Base-by-base conservation (phyloP, 1,139 yeast species). In the Pichia sp. region DNA sequence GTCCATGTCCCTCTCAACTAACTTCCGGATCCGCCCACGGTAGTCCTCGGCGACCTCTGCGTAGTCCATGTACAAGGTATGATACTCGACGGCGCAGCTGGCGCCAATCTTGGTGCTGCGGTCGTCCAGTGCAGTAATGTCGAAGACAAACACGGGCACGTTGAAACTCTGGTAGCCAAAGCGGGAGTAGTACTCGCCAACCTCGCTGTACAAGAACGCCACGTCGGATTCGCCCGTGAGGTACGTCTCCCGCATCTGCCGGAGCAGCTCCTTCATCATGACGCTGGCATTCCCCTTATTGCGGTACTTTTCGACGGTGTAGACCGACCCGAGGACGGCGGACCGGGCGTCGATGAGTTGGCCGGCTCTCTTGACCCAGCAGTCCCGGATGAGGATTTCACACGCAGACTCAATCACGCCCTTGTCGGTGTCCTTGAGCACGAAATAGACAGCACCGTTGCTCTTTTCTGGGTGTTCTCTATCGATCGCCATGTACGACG, bases 141-240 rank as follows among this genome's bases (percentile, higher is more conserved):
- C 34, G 32, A 57, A 23, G 26, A 47, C 42, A 31, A 52, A 51
- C n/a, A 60, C 44, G 5, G 65, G 63, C 15, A 59, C 59, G 47
- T 56, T 58, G 30, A 53, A 45, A 44, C 61, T 56, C 19, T 54
- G 49, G 52, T 56, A 67, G 2, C 69, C 69, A 46, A 66, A 67
- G 49, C 59, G 72, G 2, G 74, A 68, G 59, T 68, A 68, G 36
- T 73, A 76, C 44, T 70, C 70, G 41, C 70, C 69, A 16, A 74
- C 65, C 56, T 73, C 70, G 53, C 73, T 69, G 64, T 72, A 73
- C 52, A 74, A 59, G 8, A 67, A 61, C 53, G 72, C 57, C 30
- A 72, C 64, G 49, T 70, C 71, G 34, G 52, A 41, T 13, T 59
- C 45, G 3, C 60, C 62, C 1, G 43, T 11, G 8, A 57, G 49